Evolutionary conservation across 2,329 filamentous ascomycete genomes (phyloP), one percentile per base, ranked within the genome.

Genomic region (Hymenoscyphus scutula): DNA sequence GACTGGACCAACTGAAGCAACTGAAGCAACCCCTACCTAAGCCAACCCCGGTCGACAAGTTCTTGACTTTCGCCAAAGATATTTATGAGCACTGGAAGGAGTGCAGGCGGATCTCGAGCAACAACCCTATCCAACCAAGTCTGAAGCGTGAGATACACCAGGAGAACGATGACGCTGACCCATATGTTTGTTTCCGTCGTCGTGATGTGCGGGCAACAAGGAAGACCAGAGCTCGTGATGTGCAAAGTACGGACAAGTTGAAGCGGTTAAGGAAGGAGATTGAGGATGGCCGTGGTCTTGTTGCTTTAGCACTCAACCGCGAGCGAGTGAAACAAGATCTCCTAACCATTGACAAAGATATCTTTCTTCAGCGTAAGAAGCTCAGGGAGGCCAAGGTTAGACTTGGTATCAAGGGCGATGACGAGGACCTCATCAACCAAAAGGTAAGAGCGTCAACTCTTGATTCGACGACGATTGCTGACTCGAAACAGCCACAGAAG

Each of bases 151-250:
- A 99, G 79, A 96, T 89, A 55, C 92, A 95, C 67, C 90, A 92
- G 74, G 94, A 98, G 68, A 96, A 89, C 65, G 95, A 99, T 76
- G 95, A 99, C 74, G 87, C 91, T 71, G 95, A 99, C 77, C 95
- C 95, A 56, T 99, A 97, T 78, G 93, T 99, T 72, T 99, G 95
- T 78, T 99, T 99, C 84, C 87, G 95, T 74, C 88, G 95, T 70
- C 90, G 95, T 67, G 95, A 99, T 77, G 91, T 96, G 55, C 89
- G 95, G 62, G 92, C 96, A 75, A 94, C 92, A 57, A 90, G 95
- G 71, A 99, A 98, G 79, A 99, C 95, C 41, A 86, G 95, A 73
- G 92, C 91, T 69, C 88, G 95, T 73, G 95, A 99, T 79, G 91
- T 91, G 38, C 94, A 97, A 77, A 92, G 94, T 71, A 91, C 90